Base-by-base conservation (phyloP, 305 asterid genomes). In the Coffea humblotiana region DNA sequence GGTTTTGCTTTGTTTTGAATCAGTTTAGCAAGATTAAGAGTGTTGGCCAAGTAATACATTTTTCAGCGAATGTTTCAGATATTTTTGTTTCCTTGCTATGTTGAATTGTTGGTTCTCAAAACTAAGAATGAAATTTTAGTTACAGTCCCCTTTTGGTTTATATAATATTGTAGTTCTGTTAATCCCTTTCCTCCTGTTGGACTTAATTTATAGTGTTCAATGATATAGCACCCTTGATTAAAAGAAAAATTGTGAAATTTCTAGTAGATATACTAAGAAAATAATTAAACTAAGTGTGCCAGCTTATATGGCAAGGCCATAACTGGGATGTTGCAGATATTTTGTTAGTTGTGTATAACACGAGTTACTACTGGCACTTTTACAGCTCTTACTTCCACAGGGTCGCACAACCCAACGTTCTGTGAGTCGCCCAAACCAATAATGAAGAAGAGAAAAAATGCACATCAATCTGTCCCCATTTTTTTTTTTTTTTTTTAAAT, bases 1-100 rank as follows among this genome's bases (percentile, higher is more conserved):
- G 70, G 23, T 77, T 72, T 78, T 75, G 71, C 49, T 79, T 12
- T 23, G 60, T 82, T 75, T 21, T 45, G 48, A 48, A 71, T 76
- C 75, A 15, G 64, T 43, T 45, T 56, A 71, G 54, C 54, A 60
- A 64, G 51, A 37, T 8, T 23, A 70, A 11, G 72, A 25, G 79
- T 19, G 49, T 47, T 32, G 48, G 23, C 64, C 63, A 63, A 71
- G 40, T 40, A 49, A 72, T 72, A 81, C 75, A 70, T 35, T 70
- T 51, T 70, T 27, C 56, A 64, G 70, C 45, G 48, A 71, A 16
- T 60, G 72, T 35, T 18, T 51, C 13, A 21, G 61, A 76, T 56
- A 52, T 48, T 49, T 70, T 75, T 75, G 75, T 47, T 32, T 21
- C 25, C 21, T n/a, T 72, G 52, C 66, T 67, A n/a, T 52, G 35